Conservation (phyloP, 2,329 filamentous ascomycete species). For the Stromatinia cepivora region DNA sequence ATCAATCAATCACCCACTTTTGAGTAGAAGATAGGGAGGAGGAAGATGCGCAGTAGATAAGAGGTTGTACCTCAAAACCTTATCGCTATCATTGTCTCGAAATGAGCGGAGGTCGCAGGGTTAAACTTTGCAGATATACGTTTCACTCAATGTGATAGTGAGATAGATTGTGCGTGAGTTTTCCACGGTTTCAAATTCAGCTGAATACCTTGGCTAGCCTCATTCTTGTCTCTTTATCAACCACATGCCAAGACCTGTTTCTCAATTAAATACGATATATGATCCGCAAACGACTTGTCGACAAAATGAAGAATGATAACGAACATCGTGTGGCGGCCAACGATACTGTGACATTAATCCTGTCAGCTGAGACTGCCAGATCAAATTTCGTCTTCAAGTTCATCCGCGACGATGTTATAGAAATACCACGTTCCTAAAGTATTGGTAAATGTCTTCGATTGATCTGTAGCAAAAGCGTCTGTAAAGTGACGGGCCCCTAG, state of each 20-base stretch:
- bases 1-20: conserved; percentile 7
- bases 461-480: too few relatives aligned
- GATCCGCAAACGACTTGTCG: neutral
- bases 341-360: neutral
- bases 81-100: conserved; percentile 6
- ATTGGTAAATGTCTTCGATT: neutral
- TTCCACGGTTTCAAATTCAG: neutral
- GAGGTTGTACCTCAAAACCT: conserved; percentile 1
- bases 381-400: neutral
- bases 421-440: neutral
- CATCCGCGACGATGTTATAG: neutral
- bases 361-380: conserved; percentile 2
- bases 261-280: neutral
- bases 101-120: neutral
- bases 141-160: neutral
- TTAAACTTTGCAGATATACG: neutral
- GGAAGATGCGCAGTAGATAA: neutral
- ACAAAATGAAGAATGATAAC: neutral
- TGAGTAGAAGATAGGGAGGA: neutral
- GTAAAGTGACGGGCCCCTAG: neutral
- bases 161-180: neutral
- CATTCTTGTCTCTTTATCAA: neutral
- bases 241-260: neutral
- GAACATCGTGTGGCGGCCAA: neutral
- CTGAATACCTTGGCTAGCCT: neutral